Evolutionary conservation across 345 rosid genomes (phyloP).

Genomic region (Adansonia digitata): DNA sequence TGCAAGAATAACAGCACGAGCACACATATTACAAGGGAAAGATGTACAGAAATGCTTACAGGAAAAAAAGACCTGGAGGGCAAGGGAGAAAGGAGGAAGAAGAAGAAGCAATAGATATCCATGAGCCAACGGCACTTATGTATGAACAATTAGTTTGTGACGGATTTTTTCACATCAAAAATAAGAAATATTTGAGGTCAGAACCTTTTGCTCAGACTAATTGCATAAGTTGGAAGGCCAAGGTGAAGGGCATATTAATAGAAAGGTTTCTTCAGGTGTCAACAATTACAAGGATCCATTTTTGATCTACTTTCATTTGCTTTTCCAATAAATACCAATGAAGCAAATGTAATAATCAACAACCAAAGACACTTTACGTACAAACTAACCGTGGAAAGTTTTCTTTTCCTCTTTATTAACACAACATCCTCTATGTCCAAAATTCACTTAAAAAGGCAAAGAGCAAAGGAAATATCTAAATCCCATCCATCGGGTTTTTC

Average conservation of each 20-base stretch:
- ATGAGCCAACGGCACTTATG: background rate
- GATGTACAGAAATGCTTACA: background rate
- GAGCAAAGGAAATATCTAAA: background rate
- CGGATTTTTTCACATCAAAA: background rate
- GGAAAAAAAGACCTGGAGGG: background rate
- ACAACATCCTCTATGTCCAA: background rate
- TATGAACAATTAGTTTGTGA: background rate
- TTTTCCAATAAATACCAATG: background rate
- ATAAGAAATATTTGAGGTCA: background rate
- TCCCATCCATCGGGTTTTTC: background rate
- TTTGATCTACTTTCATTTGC: background rate
- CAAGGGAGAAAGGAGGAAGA: background rate
- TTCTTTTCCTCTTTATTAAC: background rate
- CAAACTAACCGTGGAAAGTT: background rate
- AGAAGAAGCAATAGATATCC: background rate
- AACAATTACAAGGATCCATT: background rate
- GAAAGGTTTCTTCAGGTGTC: background rate
- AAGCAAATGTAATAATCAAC: background rate
- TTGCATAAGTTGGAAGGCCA: background rate
- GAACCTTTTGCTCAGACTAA: background rate
- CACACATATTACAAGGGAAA: background rate
- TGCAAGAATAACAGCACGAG: constrained; percentile 29
- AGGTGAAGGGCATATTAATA: background rate
- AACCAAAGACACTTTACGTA: background rate
- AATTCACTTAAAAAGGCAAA: background rate